These are phyloP conservation scores for Metschnikowia shivogae DNA, from an alignment of 805 yeast species.

Conservation along the genomic window DNA sequence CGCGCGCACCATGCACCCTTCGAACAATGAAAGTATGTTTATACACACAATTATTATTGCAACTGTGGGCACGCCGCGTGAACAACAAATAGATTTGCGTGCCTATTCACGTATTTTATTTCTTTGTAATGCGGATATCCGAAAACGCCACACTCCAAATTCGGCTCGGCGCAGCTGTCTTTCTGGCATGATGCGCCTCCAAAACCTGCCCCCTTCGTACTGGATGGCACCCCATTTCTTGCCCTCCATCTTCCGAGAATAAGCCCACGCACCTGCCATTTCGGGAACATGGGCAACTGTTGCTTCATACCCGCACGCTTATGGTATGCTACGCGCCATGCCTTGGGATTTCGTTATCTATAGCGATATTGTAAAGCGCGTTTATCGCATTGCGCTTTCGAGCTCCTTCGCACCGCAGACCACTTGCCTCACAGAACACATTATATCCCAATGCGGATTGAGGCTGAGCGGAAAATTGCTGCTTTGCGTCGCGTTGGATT, in stretches of 20 bases:
- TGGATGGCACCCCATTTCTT: no score
- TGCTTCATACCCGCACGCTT: not conserved
- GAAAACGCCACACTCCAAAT: no score
- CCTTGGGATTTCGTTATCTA: not conserved
- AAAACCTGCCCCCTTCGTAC: not conserved
- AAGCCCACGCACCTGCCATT: no score
- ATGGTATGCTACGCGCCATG: not conserved
- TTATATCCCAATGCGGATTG: slow-evolving; percentile 2
- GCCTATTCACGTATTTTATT: not conserved
- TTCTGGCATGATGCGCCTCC: no score
- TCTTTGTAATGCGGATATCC: not conserved
- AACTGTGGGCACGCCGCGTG: not conserved
- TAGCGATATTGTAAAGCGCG: not conserved
- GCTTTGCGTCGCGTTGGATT: not conserved
- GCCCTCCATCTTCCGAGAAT: no score
- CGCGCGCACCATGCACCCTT: not conserved
- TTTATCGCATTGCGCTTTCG: not conserved
- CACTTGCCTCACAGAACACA: not conserved
- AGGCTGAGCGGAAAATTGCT: slow-evolving; percentile 2
- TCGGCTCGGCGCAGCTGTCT: no score
- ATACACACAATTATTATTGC: not conserved
- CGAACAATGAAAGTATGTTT: not conserved
- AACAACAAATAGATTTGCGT: not conserved
- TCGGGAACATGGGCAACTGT: no score
- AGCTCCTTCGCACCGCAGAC: not conserved